Conservation (phyloP, 2,329 filamentous ascomycete species). For the Orbilia quercus region DNA sequence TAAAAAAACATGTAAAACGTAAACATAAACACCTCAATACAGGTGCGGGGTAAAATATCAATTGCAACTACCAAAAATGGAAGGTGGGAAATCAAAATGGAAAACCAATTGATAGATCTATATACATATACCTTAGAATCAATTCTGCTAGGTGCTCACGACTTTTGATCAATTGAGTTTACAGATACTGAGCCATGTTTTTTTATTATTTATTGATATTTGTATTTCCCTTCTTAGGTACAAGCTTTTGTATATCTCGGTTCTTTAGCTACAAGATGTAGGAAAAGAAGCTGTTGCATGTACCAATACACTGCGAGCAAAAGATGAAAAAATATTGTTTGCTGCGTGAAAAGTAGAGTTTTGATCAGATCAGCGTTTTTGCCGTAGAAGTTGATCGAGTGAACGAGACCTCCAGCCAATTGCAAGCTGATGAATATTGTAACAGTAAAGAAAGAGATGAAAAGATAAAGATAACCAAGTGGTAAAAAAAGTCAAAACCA, state of each 20-base stretch:
- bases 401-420: conserved; percentile 9
- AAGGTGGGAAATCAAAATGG: background rate
- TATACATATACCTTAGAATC: too few species aligned
- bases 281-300: background rate
- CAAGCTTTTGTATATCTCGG: background rate
- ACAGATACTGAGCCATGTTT: background rate
- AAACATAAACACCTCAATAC: background rate
- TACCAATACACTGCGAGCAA: conserved; percentile 27
- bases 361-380: background rate
- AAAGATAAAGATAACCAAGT: conserved; percentile 20
- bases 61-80: background rate
- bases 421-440: background rate
- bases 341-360: background rate
- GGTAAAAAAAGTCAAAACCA: too few species aligned
- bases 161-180: too few species aligned
- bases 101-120: too few species aligned
- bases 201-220: conserved; percentile 12
- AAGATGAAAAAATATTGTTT: conserved; percentile 16
- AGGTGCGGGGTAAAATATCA: background rate
- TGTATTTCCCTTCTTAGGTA: conserved; percentile 17
- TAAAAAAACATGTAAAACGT: too few species aligned
- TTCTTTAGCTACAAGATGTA: background rate
- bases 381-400: conserved; percentile 5
- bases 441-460: conserved; percentile 1
- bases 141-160: too few species aligned